These are phyloP conservation scores for Paramecium pentaurelia DNA, from an alignment of 73 alveolate genomes.

Conservation along the genomic window DNA sequence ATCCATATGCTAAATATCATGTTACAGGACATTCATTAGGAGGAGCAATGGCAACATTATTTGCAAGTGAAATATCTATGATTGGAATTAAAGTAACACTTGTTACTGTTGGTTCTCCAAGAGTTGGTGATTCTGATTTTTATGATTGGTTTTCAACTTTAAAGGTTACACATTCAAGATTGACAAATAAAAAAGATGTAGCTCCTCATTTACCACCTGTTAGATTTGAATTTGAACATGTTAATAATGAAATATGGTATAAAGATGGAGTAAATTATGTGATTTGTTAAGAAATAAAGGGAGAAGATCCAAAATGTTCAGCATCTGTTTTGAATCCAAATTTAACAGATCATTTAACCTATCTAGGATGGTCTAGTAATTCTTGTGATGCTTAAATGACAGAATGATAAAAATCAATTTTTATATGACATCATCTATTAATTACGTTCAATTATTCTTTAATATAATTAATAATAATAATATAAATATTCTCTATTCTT, in stretches of 20 bases:
- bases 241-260: slow-evolving; percentile 48
- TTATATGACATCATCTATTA: neutral
- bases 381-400: neutral
- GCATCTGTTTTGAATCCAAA: neutral
- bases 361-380: slow-evolving; percentile 20
- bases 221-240: slow-evolving; percentile 3
- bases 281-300: neutral
- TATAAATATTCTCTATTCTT: neutral
- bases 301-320: slow-evolving; percentile 25
- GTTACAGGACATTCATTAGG: slow-evolving; percentile 59
- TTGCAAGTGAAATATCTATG: slow-evolving; percentile 37
- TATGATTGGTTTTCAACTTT: slow-evolving; percentile 30
- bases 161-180: slow-evolving; percentile 22
- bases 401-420: neutral
- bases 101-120: slow-evolving; percentile 59
- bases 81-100: neutral
- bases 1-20: slow-evolving; percentile 36
- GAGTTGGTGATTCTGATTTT: slow-evolving; percentile 55
- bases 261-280: neutral
- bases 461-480: too few relatives aligned
- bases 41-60: slow-evolving; percentile 54
- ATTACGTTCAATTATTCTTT: neutral
- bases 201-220: slow-evolving; percentile 54
- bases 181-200: slow-evolving; percentile 17
- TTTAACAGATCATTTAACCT: neutral